Conservation (phyloP, 2,329 filamentous ascomycete species). For the Botrytis galanthina region DNA sequence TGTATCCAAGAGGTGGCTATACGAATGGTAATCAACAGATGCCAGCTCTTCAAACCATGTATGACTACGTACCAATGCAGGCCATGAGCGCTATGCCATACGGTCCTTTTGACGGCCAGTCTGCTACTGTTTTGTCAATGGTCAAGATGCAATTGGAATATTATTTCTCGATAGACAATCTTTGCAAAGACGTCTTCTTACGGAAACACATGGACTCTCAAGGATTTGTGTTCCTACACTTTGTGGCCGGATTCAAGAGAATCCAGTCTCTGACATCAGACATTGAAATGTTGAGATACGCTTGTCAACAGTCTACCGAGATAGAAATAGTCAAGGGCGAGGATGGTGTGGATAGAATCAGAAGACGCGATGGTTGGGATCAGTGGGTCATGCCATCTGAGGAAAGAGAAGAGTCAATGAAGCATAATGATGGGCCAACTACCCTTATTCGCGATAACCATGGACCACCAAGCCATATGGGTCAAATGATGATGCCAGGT, state of each 20-base stretch:
- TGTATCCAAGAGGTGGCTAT: slow-evolving; percentile 46
- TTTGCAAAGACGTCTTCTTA: slow-evolving; percentile 88
- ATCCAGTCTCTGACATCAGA: slow-evolving; percentile 72
- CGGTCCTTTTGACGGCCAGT: slow-evolving; percentile 56
- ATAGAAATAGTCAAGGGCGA: slow-evolving; percentile 74
- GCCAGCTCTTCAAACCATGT: slow-evolving; percentile 50
- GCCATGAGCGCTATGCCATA: slow-evolving; percentile 59
- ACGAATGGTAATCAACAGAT: slow-evolving; percentile 41
- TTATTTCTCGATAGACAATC: slow-evolving; percentile 95
- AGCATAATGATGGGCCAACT: slow-evolving; percentile 69
- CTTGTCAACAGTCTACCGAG: slow-evolving; percentile 67
- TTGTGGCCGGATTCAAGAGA: slow-evolving; percentile 85
- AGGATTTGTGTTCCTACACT: slow-evolving; percentile 78
- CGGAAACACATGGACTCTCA: slow-evolving; percentile 92
- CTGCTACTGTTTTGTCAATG: slow-evolving; percentile 38
- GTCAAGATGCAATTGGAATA: slow-evolving; percentile 68
- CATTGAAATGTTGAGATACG: slow-evolving; percentile 69
- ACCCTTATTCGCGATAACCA: slow-evolving; percentile 35
- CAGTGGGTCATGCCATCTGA: slow-evolving; percentile 72
- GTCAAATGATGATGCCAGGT: slow-evolving; percentile 31
- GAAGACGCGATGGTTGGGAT: slow-evolving; percentile 72
- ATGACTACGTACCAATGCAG: slow-evolving; percentile 55
- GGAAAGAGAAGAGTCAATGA: slow-evolving; percentile 70
- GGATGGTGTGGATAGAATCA: slow-evolving; percentile 76
- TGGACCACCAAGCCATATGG: slow-evolving; percentile 28